Conservation (phyloP, 371 early-diverging fungal genomes). For the Mortierella sp. region DNA sequence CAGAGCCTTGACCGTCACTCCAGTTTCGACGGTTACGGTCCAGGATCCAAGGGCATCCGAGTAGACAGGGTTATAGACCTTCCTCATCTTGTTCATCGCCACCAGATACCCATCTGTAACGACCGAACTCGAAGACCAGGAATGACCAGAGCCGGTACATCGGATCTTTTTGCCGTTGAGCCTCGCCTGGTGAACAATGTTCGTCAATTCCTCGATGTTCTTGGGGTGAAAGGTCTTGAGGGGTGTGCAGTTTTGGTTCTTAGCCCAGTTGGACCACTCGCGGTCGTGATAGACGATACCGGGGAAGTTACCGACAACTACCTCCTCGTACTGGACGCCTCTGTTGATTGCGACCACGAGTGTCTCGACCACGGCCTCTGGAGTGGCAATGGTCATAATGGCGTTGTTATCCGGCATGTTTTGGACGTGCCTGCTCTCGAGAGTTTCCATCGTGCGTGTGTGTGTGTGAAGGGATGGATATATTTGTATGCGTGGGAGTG, state of each 20-base stretch:
- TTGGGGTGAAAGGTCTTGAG: conserved; percentile 35
- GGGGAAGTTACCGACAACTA: too few species aligned
- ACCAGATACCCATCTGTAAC: conserved; percentile 32
- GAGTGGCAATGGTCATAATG: too few species aligned
- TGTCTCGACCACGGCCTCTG: too few species aligned
- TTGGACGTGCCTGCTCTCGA: too few species aligned
- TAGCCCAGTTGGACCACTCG: conserved; percentile 10
- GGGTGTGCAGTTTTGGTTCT: conserved; percentile 25
- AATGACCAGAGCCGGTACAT: conserved; percentile 35
- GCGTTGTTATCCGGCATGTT: too few species aligned
- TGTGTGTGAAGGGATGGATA: too few species aligned
- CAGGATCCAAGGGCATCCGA: not conserved
- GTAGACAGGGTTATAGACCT: conserved; percentile 14
- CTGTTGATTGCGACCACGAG: too few species aligned
- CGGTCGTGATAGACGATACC: not conserved
- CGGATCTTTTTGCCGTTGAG: conserved; percentile 29
- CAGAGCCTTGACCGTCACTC: conserved; percentile 18
- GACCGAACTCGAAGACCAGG: conserved; percentile 32
- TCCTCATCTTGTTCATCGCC: conserved; percentile 27
- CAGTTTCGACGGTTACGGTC: conserved; percentile 19
- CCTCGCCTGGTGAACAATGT: conserved; percentile 30
- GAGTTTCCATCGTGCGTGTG: too few species aligned
- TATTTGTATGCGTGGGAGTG: too few species aligned
- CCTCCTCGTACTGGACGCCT: too few species aligned
- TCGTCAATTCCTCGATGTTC: conserved; percentile 29